These are phyloP conservation scores for Amanita rubescens DNA, from an alignment of 768 basidiomycete species.

Conservation along the genomic window DNA sequence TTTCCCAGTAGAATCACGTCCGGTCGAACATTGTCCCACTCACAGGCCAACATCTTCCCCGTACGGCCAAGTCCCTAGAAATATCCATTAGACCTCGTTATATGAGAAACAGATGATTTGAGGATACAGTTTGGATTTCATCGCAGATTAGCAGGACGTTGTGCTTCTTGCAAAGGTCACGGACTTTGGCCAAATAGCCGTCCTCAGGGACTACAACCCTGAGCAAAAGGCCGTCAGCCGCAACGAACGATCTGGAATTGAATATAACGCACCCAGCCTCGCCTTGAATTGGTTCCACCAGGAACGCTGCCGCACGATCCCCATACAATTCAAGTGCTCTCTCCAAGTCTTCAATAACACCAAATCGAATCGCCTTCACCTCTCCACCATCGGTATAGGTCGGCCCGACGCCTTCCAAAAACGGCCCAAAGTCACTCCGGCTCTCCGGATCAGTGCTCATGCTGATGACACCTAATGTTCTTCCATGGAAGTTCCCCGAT, in stretches of 20 bases:
- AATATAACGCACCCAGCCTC: conserved; percentile 74
- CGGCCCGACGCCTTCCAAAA: conserved; percentile 79
- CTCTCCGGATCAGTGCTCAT: conserved; percentile 95
- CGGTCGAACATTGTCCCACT: conserved; percentile 83
- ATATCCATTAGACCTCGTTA: not conserved
- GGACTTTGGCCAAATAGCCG: conserved; percentile 76
- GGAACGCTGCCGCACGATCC: conserved; percentile 80
- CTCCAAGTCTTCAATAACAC: conserved; percentile 75
- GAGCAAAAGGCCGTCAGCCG: conserved; percentile 2
- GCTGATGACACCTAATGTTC: conserved; percentile 75
- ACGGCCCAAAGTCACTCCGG: conserved; percentile 86
- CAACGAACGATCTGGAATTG: not conserved
- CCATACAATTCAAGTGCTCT: conserved; percentile 76
- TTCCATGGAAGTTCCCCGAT: conserved; percentile 91
- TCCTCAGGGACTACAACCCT: conserved; percentile 89
- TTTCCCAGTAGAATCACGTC: conserved; percentile 94
- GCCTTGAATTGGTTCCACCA: conserved; percentile 98
- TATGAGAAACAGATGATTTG: conserved; percentile 3
- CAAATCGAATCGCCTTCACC: conserved; percentile 67
- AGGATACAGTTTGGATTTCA: conserved; percentile 87
- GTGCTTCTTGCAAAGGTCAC: conserved; percentile 83
- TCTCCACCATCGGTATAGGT: conserved; percentile 51
- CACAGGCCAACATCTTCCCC: conserved; percentile 87
- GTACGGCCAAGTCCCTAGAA: conserved; percentile 81
- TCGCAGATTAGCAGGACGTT: conserved; percentile 97